Base-by-base conservation (phyloP, 805 yeast genomes). In the Cyberlindnera sargentensis region DNA sequence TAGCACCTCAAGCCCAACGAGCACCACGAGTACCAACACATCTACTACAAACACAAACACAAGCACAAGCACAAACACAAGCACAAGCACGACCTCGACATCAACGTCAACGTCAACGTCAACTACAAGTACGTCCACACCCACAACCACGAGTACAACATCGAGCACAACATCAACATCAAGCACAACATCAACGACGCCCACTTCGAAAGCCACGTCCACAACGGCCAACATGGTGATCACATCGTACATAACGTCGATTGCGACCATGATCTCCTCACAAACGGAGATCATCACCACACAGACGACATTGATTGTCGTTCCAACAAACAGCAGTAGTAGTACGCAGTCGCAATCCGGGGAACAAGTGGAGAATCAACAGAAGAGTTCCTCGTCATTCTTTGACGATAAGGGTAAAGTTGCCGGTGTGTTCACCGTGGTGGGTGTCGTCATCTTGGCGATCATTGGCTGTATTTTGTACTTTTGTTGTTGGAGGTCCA, bases 381-480 rank as follows among this genome's bases (percentile, higher is more conserved):
- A 54, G 55, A 51, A 15, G 20, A 15, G 20, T 15, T 15, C 20
- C 20, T 15, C 20, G 20, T 64, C 78, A 3, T 84, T 82, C 59
- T 85, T 82, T 64, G 70, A 74, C 46, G 64, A 75, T 35, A 73
- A 71, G 40, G 91, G 89, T 0, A 82, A 81, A 55, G 91, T 85
- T 1, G 93, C 90, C 0, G 95, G 93, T 4, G 81, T 84, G 0
- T 84, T 84, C 62, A 74, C 83, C 2, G 89, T 76, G 0, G 93
- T 85, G 15, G 93, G 88, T 2, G 51, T 85, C 3, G 80, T 79
- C 2, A 73, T 64, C 0, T 53, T 74, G 0, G 75, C 69, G 1
- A 39, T 80, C 0, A 39, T 82, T 0, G 57, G 63, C 0, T 62
- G 68, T 2, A 37, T 75, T 8, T 72, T 61, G 51, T 72, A 61